A percentile compares a stretch with the other conserved stretches of the same genome.
phyloP scores from a whole-genome alignment of 208 protist genomes.

The Wallacemonas sp. region DNA sequence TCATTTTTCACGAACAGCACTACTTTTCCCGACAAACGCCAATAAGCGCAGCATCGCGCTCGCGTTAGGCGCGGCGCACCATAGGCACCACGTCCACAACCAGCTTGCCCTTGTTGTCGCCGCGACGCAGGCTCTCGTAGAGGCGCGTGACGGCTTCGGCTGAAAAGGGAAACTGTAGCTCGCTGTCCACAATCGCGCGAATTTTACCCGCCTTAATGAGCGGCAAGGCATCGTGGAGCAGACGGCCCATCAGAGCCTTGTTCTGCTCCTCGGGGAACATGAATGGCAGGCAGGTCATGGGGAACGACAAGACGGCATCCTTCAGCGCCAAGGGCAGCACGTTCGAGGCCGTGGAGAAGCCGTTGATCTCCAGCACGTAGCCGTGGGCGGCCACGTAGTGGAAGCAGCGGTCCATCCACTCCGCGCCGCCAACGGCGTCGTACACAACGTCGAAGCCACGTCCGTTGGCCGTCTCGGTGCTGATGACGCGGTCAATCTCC shows the following conservation, averaged over 20 bases:
- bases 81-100: conserved; percentile 12
- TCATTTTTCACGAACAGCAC: no score
- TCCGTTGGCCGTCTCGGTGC: conserved; percentile 1
- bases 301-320: conserved; percentile 10
- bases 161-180: conserved; percentile 9
- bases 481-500: conserved; percentile 5
- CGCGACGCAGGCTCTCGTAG: conserved; percentile 4
- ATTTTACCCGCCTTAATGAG: conserved; percentile 19
- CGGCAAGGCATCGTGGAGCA: conserved; percentile 12
- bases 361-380: conserved; percentile 11
- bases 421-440: conserved; percentile 17
- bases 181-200: conserved; percentile 8
- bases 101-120: conserved; percentile 22
- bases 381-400: conserved; percentile 18
- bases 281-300: conserved; percentile 20
- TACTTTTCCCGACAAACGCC: no score
- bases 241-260: conserved; percentile 7
- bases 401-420: conserved; percentile 14
- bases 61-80: neutral
- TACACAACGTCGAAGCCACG: conserved; percentile 31
- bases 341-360: conserved; percentile 3
- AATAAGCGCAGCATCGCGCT: neutral
- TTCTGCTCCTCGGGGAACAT: conserved; percentile 12
- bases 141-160: conserved; percentile 9
- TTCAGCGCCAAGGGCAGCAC: conserved; percentile 19